A percentile compares a stretch with the other conserved stretches of the same genome.
These are phyloP conservation scores for Raphanus raphanistrum DNA, from an alignment of 345 rosid species.

Conservation along the genomic window DNA sequence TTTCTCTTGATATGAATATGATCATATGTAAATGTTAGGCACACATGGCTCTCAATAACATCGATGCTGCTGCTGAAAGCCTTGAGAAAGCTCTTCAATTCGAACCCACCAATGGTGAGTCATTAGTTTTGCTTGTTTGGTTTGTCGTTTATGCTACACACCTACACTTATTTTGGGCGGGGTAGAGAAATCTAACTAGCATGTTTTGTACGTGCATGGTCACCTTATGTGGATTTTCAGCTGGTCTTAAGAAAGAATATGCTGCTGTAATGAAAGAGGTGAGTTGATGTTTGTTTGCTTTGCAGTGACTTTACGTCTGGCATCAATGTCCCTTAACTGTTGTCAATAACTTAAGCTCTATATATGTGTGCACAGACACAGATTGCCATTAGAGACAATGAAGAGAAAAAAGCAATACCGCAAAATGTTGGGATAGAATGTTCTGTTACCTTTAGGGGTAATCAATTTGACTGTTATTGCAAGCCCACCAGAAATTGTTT, in stretches of 20 bases:
- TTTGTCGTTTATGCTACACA: not conserved
- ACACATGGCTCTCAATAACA: conserved; percentile 78
- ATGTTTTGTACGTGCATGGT: not conserved
- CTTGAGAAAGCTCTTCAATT: conserved; percentile 76
- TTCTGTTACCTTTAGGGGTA: conserved; percentile 8
- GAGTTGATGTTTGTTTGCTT: conserved; percentile 5
- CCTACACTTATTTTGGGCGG: too few relatives aligned
- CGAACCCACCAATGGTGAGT: conserved; percentile 87
- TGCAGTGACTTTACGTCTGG: not conserved
- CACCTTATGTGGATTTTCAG: conserved; percentile 46
- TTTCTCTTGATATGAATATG: not conserved
- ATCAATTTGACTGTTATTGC: not conserved
- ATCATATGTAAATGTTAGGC: conserved; percentile 50
- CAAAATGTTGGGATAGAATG: conserved; percentile 64
- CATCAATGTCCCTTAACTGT: too few relatives aligned
- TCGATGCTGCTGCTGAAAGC: conserved; percentile 92
- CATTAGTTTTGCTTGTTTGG: not conserved
- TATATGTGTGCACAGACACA: conserved; percentile 34
- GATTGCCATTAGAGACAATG: conserved; percentile 64
- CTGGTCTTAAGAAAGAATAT: conserved; percentile 80
- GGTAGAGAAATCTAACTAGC: conserved; percentile 3
- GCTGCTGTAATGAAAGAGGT: conserved; percentile 82
- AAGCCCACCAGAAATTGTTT: not conserved
- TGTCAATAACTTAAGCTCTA: not conserved
- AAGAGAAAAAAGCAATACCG: conserved; percentile 65